Evolutionary conservation across 257 asterid genomes (phyloP).

Genomic region (Parsonsia alboflavescens): DNA sequence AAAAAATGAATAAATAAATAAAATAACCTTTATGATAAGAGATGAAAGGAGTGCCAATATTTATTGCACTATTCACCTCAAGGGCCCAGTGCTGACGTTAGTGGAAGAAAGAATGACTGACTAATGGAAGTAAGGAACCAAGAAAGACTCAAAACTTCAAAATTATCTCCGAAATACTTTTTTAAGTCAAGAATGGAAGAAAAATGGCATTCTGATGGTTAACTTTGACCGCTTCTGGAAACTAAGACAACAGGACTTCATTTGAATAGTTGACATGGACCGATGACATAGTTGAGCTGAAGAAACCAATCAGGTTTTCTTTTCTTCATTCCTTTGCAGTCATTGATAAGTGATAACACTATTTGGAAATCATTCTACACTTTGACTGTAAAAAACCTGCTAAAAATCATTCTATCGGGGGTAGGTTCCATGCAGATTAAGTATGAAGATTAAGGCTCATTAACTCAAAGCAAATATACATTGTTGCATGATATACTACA

Average conservation of each 20-base stretch:
- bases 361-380: neutral
- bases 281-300: neutral
- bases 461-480: neutral
- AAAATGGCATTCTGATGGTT: neutral
- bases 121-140: neutral
- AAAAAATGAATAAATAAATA: no score
- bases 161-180: neutral
- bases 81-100: neutral
- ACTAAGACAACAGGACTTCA: neutral
- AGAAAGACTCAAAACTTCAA: neutral
- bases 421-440: neutral
- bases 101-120: neutral
- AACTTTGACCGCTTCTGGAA: neutral
- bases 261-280: neutral
- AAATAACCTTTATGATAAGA: no score
- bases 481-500: no score
- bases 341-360: neutral
- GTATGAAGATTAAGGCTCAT: neutral
- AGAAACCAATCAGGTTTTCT: neutral
- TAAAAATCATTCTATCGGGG: neutral
- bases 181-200: neutral
- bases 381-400: neutral
- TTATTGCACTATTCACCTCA: neutral
- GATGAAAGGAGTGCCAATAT: no score
- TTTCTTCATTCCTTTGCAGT: neutral